Evolutionary conservation across 2,329 filamentous ascomycete species (phyloP), one percentile per base, ranked within the genome.

Genomic region (Ophiocordyceps polyrhachis-furcata): DNA sequence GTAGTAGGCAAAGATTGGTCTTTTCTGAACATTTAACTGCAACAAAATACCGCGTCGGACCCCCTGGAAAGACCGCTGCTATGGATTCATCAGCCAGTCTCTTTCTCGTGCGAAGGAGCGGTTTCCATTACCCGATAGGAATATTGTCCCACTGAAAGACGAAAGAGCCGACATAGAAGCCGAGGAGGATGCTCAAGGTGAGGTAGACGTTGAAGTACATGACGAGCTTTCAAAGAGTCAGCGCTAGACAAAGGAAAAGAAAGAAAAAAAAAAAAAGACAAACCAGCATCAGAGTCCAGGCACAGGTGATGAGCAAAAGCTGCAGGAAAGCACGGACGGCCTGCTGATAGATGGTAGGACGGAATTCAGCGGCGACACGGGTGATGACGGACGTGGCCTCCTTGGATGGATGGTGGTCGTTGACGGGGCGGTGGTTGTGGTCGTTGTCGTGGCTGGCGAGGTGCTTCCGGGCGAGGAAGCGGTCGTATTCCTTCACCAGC

Each of bases 121-220:
- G 21, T 23, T 23, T 23, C 21, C 21, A 57, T 46, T 52, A 61
- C 57, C 51, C 49, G 5, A 55, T 49, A 8, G 55, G 49, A 15
- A 74, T 53, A 0, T 58, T 63, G 56, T 83, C 80, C 81, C 82
- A 88, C 28, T 77, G 73, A 57, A 85, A 89, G 47, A 83, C 55
- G 50, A 87, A 84, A 13, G 73, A 69, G 15, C 84, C 85, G 5
- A 88, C 46, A 50, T 76, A 85, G 0, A 81, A 76, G 1, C 85
- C 85, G 45, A 89, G 72, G 49, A 89, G 74, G 58, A 91, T 85
- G 52, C 77, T 84, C 47, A 89, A 79, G 58, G 91, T 83, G 49
- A 91, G 71, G 60, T 85, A 91, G 11, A 79, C 75, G 52, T 76
- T 76, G 62, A 71, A 77, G 57, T 76, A 75, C 70, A 75, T 74